Evolutionary conservation across 257 asterid genomes (phyloP), one percentile per base, ranked within the genome.

Genomic region (Linaria vulgaris): DNA sequence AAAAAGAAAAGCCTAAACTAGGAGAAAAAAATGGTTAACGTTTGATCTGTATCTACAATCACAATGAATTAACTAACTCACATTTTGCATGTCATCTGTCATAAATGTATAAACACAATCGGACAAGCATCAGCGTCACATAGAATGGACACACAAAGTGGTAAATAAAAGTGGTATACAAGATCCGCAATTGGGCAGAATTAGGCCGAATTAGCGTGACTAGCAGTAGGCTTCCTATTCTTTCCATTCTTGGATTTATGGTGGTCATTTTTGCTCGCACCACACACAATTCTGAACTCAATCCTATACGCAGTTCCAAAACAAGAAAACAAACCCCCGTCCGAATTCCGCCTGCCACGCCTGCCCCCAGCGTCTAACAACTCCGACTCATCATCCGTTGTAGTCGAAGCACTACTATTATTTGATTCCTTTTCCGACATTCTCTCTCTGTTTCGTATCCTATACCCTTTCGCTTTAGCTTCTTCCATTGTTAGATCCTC

Each of bases 261-360:
- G 22, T 37, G 45, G 44, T 68, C 39, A 41, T 56, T 46, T 60
- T 37, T 66, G 14, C 63, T 69, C 7, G 84, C 70, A 21, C 96
- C 94, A 37, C 97, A 86, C 0, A 80, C 95, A 41, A 89, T 83
- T 10, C 78, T 77, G 64, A 89, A 75, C 79, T 89, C 88, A 22
- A 86, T 78, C 14, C 96, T 92, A 25, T 75, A 81, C 0, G 84
- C 94, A 45, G 67, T 81, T 41, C 83, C 92, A 50, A 89, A 83
- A 21, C 88, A 82, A 2, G 88, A 82, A 69, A 73, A 76, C 61
- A 69, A 34, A 22, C 88, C 83, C 55, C 75, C 73, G 49, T 74
- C 79, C 0, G 81, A 71, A 39, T 73, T 70, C 65, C 83, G 56
- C 73, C 86, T 57, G 4, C 79, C 79, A 30, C 25, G 27, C 20